Evolutionary conservation across 305 asterid species (phyloP).

Genomic region (Rubia balearica): DNA sequence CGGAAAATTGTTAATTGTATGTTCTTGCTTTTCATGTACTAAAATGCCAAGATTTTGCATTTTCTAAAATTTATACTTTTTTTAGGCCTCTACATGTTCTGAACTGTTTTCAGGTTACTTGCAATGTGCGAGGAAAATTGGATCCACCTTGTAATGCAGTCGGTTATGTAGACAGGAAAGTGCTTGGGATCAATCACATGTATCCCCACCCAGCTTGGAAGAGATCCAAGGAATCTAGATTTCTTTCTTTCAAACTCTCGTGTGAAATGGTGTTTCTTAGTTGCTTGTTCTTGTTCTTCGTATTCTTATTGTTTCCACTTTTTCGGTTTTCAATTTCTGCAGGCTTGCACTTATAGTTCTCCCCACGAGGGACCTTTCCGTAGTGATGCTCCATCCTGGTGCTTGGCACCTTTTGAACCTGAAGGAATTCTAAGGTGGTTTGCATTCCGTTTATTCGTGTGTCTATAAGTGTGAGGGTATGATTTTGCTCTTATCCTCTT

Average conservation of each 20-base stretch:
- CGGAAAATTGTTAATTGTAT: slow-evolving; percentile 50
- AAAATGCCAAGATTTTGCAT: neutral
- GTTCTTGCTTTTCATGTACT: slow-evolving; percentile 15
- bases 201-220: slow-evolving; percentile 73
- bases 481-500: neutral
- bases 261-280: slow-evolving; percentile 3
- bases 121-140: slow-evolving; percentile 55
- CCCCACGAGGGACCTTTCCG: slow-evolving; percentile 59
- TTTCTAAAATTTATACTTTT: neutral
- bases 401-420: slow-evolving; percentile 73
- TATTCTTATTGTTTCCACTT: neutral
- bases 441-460: neutral
- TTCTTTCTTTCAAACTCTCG: slow-evolving; percentile 4
- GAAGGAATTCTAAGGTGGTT: slow-evolving; percentile 67
- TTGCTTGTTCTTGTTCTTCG: neutral
- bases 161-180: slow-evolving; percentile 57
- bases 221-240: slow-evolving; percentile 47
- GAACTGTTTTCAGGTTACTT: slow-evolving; percentile 32
- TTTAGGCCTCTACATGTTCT: slow-evolving; percentile 1
- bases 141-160: slow-evolving; percentile 80
- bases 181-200: slow-evolving; percentile 69
- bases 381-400: slow-evolving; percentile 64
- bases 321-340: slow-evolving; percentile 14
- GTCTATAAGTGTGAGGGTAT: neutral
- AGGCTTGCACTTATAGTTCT: slow-evolving; percentile 57